phyloP scores from a whole-genome alignment of 345 rosid species.

The Eucalyptus cloeziana region DNA sequence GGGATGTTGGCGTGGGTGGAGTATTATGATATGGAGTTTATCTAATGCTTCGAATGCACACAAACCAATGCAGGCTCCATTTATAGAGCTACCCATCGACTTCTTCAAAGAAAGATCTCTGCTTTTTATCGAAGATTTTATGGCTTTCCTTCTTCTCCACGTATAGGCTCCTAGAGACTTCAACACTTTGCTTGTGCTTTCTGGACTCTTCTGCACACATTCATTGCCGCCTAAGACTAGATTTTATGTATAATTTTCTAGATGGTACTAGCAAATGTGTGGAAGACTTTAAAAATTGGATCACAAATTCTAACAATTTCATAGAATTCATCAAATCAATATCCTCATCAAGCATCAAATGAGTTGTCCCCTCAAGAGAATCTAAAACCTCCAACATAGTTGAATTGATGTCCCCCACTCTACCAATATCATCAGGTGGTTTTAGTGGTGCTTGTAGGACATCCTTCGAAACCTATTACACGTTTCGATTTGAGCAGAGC shows the following conservation, averaged over 20 bases:
- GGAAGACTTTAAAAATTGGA: too few species aligned
- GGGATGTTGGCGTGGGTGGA: too few species aligned
- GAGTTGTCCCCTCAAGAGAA: neutral
- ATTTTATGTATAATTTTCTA: neutral
- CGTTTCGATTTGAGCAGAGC: neutral
- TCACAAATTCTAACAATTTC: neutral
- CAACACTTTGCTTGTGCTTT: neutral
- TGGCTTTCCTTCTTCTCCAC: neutral
- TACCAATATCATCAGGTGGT: neutral
- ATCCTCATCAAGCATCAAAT: too few species aligned
- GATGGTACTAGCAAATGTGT: neutral
- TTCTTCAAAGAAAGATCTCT: neutral
- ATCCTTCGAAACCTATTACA: neutral
- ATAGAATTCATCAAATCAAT: neutral
- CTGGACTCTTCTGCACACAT: neutral
- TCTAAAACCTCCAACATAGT: neutral
- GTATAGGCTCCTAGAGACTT: neutral
- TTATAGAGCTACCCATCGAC: neutral
- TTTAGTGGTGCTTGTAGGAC: neutral
- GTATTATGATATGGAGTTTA: too few species aligned
- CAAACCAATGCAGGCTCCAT: too few species aligned
- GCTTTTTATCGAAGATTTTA: too few species aligned
- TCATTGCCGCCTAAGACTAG: neutral
- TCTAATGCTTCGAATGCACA: too few species aligned
- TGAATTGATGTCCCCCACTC: neutral